These are phyloP conservation scores for Collybia mongolica DNA, from an alignment of 768 basidiomycete species.

Conservation along the genomic window DNA sequence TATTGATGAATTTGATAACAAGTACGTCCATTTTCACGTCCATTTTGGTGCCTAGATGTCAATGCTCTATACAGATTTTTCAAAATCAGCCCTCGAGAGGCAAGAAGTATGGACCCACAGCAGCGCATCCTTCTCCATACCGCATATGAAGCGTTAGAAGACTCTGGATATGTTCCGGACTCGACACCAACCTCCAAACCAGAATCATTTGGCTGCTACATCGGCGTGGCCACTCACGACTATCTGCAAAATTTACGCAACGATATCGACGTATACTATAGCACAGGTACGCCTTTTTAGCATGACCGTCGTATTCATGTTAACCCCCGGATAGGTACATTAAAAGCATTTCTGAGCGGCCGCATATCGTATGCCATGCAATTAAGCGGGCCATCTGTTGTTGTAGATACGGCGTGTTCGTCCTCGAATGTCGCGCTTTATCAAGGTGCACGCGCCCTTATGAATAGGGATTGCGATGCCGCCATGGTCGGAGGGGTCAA, in stretches of 20 bases:
- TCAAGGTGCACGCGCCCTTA: slow-evolving; percentile 65
- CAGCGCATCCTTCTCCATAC: slow-evolving; percentile 67
- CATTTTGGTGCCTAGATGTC: background rate
- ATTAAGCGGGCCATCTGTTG: slow-evolving; percentile 68
- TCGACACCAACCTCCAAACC: slow-evolving; percentile 50
- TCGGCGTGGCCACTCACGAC: slow-evolving; percentile 71
- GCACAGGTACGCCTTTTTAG: slow-evolving; percentile 47
- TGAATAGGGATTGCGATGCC: slow-evolving; percentile 61
- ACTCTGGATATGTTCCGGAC: slow-evolving; percentile 67
- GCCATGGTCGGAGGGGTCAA: slow-evolving; percentile 79
- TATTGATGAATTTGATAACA: slow-evolving; percentile 62
- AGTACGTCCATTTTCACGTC: slow-evolving; percentile 18
- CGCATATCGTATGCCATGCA: slow-evolving; percentile 69
- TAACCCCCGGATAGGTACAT: slow-evolving; percentile 45
- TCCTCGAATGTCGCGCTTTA: slow-evolving; percentile 68
- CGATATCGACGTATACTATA: slow-evolving; percentile 69
- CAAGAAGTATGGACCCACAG: slow-evolving; percentile 75
- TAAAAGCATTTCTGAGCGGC: slow-evolving; percentile 67
- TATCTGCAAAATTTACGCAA: slow-evolving; percentile 64
- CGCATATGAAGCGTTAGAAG: slow-evolving; percentile 67
- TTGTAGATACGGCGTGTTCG: slow-evolving; percentile 75
- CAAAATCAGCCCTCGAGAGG: slow-evolving; percentile 72
- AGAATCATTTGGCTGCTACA: slow-evolving; percentile 59
- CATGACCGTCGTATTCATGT: background rate
- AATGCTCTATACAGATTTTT: slow-evolving; percentile 45